Percentiles rank a stretch among this genome's conserved stretches.
phyloP scores from a whole-genome alignment of 2,329 filamentous ascomycete genomes.

The Stemphylium vesicarium region DNA sequence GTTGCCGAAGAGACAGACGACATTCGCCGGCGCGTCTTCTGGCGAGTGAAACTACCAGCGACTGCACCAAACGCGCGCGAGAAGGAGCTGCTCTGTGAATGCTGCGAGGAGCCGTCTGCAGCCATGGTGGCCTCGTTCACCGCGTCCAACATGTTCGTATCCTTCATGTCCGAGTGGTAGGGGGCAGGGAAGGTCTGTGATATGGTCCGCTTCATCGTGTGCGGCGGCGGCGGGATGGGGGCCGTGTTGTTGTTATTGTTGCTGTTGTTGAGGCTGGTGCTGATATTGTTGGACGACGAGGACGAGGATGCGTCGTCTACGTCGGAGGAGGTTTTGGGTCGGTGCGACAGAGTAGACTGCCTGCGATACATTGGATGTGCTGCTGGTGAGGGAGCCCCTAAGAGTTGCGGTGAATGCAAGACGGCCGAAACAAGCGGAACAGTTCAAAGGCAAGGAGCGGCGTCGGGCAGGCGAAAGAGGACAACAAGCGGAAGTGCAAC shows the following conservation, averaged over 20 bases:
- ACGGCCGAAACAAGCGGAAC: constrained; percentile 3
- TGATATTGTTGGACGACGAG: neutral
- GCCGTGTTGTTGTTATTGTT: constrained; percentile 33
- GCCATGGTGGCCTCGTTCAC: constrained; percentile 37
- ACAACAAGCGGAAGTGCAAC: neutral
- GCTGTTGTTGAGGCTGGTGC: constrained; percentile 30
- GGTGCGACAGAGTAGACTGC: constrained; percentile 45
- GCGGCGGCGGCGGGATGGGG: constrained; percentile 18
- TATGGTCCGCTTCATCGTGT: constrained; percentile 47
- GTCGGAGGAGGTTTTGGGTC: constrained; percentile 53
- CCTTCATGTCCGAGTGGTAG: constrained; percentile 29
- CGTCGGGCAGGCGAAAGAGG: constrained; percentile 1
- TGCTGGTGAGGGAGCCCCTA: constrained; percentile 16
- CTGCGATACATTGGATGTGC: constrained; percentile 45
- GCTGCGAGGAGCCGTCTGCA: constrained; percentile 20
- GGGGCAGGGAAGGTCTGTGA: constrained; percentile 46
- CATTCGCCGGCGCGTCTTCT: constrained; percentile 43
- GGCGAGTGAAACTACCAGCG: constrained; percentile 36
- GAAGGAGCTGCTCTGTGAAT: constrained; percentile 36
- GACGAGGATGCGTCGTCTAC: constrained; percentile 36
- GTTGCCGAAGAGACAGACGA: constrained; percentile 41
- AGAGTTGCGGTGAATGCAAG: constrained; percentile 8
- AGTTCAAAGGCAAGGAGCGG: neutral
- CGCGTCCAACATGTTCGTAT: constrained; percentile 34
- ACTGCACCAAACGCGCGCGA: constrained; percentile 40